Conservation (phyloP, 2,329 filamentous ascomycete species). For the Pseudovirgaria hyperparasitica region DNA sequence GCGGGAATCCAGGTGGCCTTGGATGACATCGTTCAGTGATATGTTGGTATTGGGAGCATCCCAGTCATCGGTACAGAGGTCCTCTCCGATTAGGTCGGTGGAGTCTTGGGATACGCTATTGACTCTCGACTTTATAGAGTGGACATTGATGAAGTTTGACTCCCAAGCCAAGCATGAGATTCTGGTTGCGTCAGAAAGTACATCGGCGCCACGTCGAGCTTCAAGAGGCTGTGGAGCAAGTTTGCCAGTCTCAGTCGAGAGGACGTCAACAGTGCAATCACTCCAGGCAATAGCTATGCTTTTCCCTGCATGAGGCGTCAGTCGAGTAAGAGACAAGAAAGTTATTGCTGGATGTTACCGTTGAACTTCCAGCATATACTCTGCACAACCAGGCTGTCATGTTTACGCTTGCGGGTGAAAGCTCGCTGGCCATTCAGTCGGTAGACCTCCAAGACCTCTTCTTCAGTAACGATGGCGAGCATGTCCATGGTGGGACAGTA, state of each 20-base stretch:
- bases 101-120: slow-evolving; percentile 6
- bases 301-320: slow-evolving; percentile 38
- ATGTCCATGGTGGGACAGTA: slow-evolving; percentile 82
- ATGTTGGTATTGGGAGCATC: slow-evolving; percentile 20
- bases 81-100: slow-evolving; percentile 4
- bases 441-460: slow-evolving; percentile 61
- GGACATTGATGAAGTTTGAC: slow-evolving; percentile 40
- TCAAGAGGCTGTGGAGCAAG: slow-evolving; percentile 25
- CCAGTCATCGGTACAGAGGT: slow-evolving; percentile 16
- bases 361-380: slow-evolving; percentile 34
- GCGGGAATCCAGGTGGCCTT: slow-evolving; percentile 21
- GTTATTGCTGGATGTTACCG: slow-evolving; percentile 11
- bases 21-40: slow-evolving; percentile 26
- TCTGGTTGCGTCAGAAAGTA: slow-evolving; percentile 9
- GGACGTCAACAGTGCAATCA: slow-evolving; percentile 63
- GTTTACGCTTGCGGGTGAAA: slow-evolving; percentile 38
- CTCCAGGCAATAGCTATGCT: slow-evolving; percentile 74
- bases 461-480: slow-evolving; percentile 56
- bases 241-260: slow-evolving; percentile 71
- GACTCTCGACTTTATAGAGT: slow-evolving; percentile 26
- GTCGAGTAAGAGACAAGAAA: slow-evolving; percentile 3
- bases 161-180: slow-evolving; percentile 42
- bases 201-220: slow-evolving; percentile 1
- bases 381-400: slow-evolving; percentile 19
- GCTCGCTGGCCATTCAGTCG: slow-evolving; percentile 64